phyloP scores from a whole-genome alignment of 306 rosid genomes.

The Acacia acuminata region DNA sequence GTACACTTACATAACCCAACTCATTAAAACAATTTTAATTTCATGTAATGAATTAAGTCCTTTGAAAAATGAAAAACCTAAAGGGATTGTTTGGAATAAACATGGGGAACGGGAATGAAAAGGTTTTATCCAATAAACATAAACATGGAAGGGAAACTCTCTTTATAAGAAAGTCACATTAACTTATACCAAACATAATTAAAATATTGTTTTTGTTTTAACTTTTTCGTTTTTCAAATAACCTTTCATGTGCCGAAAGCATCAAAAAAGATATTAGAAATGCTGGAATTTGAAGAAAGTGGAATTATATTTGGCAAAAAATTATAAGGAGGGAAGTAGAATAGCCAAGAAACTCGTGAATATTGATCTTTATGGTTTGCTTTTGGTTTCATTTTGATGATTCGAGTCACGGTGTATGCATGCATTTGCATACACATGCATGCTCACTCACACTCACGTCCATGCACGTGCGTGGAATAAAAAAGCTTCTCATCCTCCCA shows the following conservation, averaged over 20 bases:
- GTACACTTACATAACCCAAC: too few species aligned
- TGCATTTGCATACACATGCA: slow-evolving; percentile 32
- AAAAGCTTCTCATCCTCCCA: slow-evolving; percentile 39
- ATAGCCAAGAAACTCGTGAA: slow-evolving; percentile 67
- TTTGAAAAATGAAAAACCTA: too few species aligned
- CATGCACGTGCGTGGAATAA: slow-evolving; percentile 71
- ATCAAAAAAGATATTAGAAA: neutral
- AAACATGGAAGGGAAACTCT: neutral
- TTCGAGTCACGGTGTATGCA: slow-evolving; percentile 51
- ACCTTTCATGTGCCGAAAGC: neutral
- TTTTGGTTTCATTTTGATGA: slow-evolving; percentile 35
- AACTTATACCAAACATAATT: neutral
- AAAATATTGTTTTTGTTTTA: neutral
- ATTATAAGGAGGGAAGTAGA: slow-evolving; percentile 5
- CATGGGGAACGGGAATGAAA: neutral
- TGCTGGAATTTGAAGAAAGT: slow-evolving; percentile 19
- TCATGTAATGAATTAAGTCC: too few species aligned
- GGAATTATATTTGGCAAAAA: neutral
- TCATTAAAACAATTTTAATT: too few species aligned
- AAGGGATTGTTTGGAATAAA: neutral
- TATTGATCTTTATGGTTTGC: neutral
- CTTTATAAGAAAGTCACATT: neutral
- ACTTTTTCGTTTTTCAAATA: neutral
- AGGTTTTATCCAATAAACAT: neutral
- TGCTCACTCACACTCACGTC: slow-evolving; percentile 35